Evolutionary conservation across 2,329 filamentous ascomycete genomes (phyloP).

Genomic region (Sporothrix globosa): DNA sequence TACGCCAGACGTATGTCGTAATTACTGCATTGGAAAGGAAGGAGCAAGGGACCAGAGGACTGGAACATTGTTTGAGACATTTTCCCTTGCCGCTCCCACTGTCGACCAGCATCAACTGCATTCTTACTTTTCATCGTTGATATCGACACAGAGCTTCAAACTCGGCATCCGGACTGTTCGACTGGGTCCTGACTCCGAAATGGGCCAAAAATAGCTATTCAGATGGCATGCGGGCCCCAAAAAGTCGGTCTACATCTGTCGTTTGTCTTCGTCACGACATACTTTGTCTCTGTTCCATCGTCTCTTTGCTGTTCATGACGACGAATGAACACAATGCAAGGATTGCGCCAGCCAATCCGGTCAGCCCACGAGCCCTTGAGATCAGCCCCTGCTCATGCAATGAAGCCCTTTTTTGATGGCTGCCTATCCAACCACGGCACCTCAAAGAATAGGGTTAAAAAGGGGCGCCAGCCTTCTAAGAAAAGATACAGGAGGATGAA

Average conservation of each 20-base stretch:
- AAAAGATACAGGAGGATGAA: neutral
- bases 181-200: neutral
- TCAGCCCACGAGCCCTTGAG: neutral
- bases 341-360: constrained; percentile 12
- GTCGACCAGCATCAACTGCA: no score
- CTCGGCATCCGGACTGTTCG: neutral
- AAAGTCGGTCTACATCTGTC: constrained; percentile 5
- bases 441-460: neutral
- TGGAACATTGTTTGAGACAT: neutral
- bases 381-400: constrained; percentile 20
- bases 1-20: no score
- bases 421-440: constrained; percentile 2
- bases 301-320: constrained; percentile 1
- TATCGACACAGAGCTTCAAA: neutral
- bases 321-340: neutral
- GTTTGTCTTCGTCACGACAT: neutral
- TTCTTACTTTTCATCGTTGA: neutral
- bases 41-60: neutral
- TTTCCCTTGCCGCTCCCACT: constrained; percentile 9
- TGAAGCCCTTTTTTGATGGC: neutral
- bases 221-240: constrained; percentile 6
- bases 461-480: neutral
- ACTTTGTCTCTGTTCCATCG: neutral
- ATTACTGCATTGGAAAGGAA: neutral
- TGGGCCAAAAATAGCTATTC: constrained; percentile 19